Percentiles rank a stretch among this genome's conserved stretches.
Evolutionary conservation across 768 basidiomycete genomes (phyloP).

Genomic region (Trametes cingulata): DNA sequence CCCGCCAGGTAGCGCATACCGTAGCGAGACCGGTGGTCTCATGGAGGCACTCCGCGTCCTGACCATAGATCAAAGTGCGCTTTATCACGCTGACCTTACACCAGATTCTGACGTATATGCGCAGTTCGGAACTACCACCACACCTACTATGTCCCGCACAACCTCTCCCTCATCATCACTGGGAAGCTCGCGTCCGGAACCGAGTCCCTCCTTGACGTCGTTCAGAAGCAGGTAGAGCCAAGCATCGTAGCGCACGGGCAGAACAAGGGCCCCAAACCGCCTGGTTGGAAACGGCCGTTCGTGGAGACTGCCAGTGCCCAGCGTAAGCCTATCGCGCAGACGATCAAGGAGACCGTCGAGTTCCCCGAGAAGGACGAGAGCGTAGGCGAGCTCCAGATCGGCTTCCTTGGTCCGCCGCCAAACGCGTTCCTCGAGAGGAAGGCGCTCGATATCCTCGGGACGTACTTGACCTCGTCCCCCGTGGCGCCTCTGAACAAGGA

Average conservation of each 20-base stretch:
- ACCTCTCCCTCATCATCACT: conserved; percentile 83
- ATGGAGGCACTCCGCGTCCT: conserved; percentile 89
- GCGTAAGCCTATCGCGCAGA: conserved; percentile 52
- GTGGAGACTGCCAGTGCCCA: conserved; percentile 79
- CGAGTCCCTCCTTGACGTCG: conserved; percentile 71
- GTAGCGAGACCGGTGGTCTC: conserved; percentile 95
- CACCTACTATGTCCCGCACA: conserved; percentile 92
- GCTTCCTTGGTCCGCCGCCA: conserved; percentile 76
- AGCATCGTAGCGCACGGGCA: conserved; percentile 75
- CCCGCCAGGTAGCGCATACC: conserved; percentile 80
- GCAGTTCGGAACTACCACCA: conserved; percentile 87
- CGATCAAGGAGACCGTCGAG: conserved; percentile 68
- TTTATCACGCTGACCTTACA: neutral
- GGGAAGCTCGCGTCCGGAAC: conserved; percentile 84
- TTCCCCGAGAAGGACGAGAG: conserved; percentile 98
- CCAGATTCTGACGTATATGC: conserved; percentile 2
- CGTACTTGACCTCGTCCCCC: conserved; percentile 85
- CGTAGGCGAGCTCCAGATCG: conserved; percentile 81
- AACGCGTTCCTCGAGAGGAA: conserved; percentile 72
- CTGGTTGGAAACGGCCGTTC: conserved; percentile 92
- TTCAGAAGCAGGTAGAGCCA: conserved; percentile 85
- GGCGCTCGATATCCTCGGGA: conserved; percentile 84
- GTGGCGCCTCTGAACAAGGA: conserved; percentile 86
- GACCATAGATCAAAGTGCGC: conserved; percentile 83
- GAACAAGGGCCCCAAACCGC: conserved; percentile 65